Evolutionary conservation across 768 basidiomycete genomes (phyloP).

Genomic region (Trichaptum fuscoviolaceum): DNA sequence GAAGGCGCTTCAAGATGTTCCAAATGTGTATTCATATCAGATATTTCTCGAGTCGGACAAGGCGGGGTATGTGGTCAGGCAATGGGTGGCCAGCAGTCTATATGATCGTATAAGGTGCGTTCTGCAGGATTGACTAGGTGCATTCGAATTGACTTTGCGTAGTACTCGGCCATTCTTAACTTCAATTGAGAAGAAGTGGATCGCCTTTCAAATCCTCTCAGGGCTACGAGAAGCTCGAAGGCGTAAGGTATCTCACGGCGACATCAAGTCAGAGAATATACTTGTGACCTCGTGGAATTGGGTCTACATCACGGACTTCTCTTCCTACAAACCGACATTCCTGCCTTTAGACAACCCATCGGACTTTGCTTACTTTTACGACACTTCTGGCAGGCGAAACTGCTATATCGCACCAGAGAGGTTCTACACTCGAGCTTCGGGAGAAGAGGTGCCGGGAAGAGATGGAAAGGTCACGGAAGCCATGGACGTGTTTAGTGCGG

Average conservation of each 20-base stretch:
- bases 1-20: constrained; percentile 76
- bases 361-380: constrained; percentile 97
- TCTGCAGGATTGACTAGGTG: neutral
- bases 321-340: constrained; percentile 88
- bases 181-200: constrained; percentile 95
- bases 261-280: constrained; percentile 96
- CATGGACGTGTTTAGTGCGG: constrained; percentile 96
- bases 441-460: constrained; percentile 63
- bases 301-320: constrained; percentile 92
- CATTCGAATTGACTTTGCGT: constrained; percentile 1
- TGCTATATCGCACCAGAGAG: constrained; percentile 97
- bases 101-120: constrained; percentile 93
- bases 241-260: constrained; percentile 91
- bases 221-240: constrained; percentile 79
- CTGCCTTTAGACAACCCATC: constrained; percentile 95
- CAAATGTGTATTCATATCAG: constrained; percentile 87
- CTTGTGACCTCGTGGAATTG: constrained; percentile 96
- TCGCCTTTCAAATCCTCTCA: constrained; percentile 86
- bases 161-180: constrained; percentile 96
- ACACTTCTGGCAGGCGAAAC: constrained; percentile 87
- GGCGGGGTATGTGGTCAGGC: constrained; percentile 90
- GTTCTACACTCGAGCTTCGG: constrained; percentile 73
- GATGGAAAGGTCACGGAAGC: constrained; percentile 86
- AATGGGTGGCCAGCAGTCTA: constrained; percentile 90
- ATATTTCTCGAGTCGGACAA: constrained; percentile 91